phyloP scores from a whole-genome alignment of 495 filamentous ascomycete genomes.

The Pyrenula aspistea region DNA sequence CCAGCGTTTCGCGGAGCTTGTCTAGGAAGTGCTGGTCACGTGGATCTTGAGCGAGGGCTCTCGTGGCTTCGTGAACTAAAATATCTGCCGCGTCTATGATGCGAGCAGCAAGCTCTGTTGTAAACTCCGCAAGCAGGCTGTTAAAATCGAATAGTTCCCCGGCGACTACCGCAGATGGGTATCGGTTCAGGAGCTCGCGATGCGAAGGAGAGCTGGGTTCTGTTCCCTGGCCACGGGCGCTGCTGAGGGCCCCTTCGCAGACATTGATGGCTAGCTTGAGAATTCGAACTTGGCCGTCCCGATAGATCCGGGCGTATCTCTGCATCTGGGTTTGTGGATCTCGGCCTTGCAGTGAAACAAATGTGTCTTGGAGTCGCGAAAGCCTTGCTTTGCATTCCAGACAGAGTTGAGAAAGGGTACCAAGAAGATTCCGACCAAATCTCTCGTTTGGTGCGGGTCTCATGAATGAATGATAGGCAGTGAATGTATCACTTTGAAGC shows the following conservation, averaged over 20 bases:
- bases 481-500: conserved; percentile 10
- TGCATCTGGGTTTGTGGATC: conserved; percentile 22
- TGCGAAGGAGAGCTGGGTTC: neutral
- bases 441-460: neutral
- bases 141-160: neutral
- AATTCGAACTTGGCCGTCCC: conserved; percentile 26
- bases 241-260: conserved; percentile 9
- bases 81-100: neutral
- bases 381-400: neutral
- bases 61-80: neutral
- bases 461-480: neutral
- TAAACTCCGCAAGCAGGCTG: neutral
- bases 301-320: conserved; percentile 28
- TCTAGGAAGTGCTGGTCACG: neutral
- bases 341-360: neutral
- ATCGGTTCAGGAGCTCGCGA: neutral
- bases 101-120: neutral
- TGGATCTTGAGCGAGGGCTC: neutral
- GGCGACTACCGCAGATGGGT: neutral
- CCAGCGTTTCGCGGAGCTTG: neutral
- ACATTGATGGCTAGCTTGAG: conserved; percentile 30
- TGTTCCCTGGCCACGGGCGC: neutral
- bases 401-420: neutral
- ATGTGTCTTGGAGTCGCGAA: neutral
- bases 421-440: neutral